Conservation (phyloP, 345 rosid species). For the Camelina neglecta region DNA sequence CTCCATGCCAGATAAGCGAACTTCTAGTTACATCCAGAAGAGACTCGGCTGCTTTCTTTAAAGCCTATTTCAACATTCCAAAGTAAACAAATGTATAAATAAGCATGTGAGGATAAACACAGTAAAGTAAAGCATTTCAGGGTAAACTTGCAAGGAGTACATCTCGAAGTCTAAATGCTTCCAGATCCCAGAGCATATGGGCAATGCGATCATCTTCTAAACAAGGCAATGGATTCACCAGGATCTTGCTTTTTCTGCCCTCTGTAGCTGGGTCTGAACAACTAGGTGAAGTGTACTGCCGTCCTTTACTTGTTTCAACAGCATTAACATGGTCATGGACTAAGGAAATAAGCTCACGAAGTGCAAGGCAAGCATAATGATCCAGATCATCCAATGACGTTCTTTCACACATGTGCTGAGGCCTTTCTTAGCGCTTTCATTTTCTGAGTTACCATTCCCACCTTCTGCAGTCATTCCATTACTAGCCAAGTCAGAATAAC, state of each 20-base stretch:
- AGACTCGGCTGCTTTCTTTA: too few species aligned
- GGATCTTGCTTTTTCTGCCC: slow-evolving; percentile 35
- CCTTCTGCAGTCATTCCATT: slow-evolving; percentile 45
- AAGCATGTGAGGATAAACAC: slow-evolving; percentile 6
- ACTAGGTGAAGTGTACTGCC: slow-evolving; percentile 45
- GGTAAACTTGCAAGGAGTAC: slow-evolving; percentile 62
- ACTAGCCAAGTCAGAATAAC: slow-evolving; percentile 12
- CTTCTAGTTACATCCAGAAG: too few species aligned
- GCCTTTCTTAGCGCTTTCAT: slow-evolving; percentile 40
- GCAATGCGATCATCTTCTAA: slow-evolving; percentile 80
- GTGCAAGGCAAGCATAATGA: slow-evolving; percentile 56
- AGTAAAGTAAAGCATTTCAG: slow-evolving; percentile 4
- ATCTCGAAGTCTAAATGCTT: slow-evolving; percentile 56
- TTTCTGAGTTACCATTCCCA: slow-evolving; percentile 38
- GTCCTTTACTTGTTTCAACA: slow-evolving; percentile 46
- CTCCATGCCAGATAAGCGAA: too few species aligned
- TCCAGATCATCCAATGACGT: slow-evolving; percentile 54
- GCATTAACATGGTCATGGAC: slow-evolving; percentile 68
- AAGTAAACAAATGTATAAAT: too few species aligned
- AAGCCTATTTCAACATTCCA: too few species aligned
- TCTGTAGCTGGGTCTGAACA: slow-evolving; percentile 42
- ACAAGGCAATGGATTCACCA: slow-evolving; percentile 39
- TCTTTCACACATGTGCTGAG: slow-evolving; percentile 38
- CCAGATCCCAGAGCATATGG: slow-evolving; percentile 64
- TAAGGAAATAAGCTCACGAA: slow-evolving; percentile 74